Evolutionary conservation across 768 basidiomycete species (phyloP).

Genomic region (Pleurotus pulmonarius): DNA sequence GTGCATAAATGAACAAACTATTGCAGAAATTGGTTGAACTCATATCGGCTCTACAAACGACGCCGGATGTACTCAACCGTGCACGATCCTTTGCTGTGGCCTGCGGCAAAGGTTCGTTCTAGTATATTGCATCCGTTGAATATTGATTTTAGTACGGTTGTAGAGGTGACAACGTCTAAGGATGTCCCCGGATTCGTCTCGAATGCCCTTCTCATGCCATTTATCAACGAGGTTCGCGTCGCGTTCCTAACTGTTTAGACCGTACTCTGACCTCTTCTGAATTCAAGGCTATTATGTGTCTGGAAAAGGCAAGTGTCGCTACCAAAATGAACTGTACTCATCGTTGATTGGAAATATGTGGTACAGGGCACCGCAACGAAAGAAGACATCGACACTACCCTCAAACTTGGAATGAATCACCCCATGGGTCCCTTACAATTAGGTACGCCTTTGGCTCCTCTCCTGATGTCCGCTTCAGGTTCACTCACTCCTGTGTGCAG

Average conservation of each 20-base stretch:
- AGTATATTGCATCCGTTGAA: neutral
- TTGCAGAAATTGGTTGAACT: constrained; percentile 88
- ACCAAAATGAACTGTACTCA: too few relatives aligned
- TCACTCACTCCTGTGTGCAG: constrained; percentile 20
- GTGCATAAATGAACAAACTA: too few relatives aligned
- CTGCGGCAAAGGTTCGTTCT: constrained; percentile 75
- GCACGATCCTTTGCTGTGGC: constrained; percentile 80
- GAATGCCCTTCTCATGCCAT: constrained; percentile 94
- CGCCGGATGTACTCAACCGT: constrained; percentile 66
- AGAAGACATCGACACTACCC: constrained; percentile 93
- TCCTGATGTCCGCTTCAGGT: neutral
- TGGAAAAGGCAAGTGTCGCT: constrained; percentile 65
- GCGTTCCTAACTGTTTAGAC: neutral
- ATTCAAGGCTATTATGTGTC: constrained; percentile 78
- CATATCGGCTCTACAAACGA: constrained; percentile 91
- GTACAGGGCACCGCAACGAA: constrained; percentile 81
- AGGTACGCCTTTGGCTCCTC: constrained; percentile 37
- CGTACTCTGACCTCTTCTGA: neutral
- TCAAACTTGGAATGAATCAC: constrained; percentile 91
- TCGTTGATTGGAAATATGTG: neutral
- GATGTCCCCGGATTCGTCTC: constrained; percentile 97
- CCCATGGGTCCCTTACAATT: constrained; percentile 94
- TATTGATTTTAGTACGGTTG: neutral
- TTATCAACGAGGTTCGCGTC: constrained; percentile 79
- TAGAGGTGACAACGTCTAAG: constrained; percentile 86